A percentile compares a stretch with the other conserved stretches of the same genome.
phyloP scores from a whole-genome alignment of 805 yeast species.

The Saccharomycopsis lassenensis region DNA sequence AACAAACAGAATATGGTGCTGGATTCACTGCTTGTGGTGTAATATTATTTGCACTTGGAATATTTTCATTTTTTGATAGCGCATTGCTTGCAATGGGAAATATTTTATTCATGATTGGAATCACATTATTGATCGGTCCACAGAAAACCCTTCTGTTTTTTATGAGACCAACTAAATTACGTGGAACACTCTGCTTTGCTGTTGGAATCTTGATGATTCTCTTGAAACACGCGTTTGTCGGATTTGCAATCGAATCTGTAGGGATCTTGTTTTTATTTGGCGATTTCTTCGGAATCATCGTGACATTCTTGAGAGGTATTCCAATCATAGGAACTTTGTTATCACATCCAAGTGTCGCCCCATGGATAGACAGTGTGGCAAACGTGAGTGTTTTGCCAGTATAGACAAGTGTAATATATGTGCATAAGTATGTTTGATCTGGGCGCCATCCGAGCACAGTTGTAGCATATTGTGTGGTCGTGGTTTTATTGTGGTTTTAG shows the following conservation, averaged over 20 bases:
- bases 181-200: slow-evolving; percentile 75
- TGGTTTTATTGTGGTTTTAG: no score
- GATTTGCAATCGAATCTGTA: slow-evolving; percentile 72
- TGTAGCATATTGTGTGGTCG: no score
- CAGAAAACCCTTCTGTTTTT: slow-evolving; percentile 74
- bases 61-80: slow-evolving; percentile 77
- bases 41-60: slow-evolving; percentile 68
- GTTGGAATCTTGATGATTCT: slow-evolving; percentile 58
- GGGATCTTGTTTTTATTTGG: slow-evolving; percentile 91
- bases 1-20: slow-evolving; percentile 17
- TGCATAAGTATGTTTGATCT: no score
- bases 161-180: slow-evolving; percentile 73
- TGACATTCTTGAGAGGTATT: slow-evolving; percentile 75
- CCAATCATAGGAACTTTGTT: slow-evolving; percentile 83
- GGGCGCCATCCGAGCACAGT: no score
- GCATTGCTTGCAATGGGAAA: slow-evolving; percentile 87
- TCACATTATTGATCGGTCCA: slow-evolving; percentile 77
- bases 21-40: slow-evolving; percentile 31
- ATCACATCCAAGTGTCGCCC: slow-evolving; percentile 74
- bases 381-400: slow-evolving; percentile 17
- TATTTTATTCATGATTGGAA: slow-evolving; percentile 66
- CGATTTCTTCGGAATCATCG: slow-evolving; percentile 83
- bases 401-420: no score
- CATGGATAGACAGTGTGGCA: slow-evolving; percentile 25
- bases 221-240: slow-evolving; percentile 65